These are phyloP conservation scores for Phytophthora capsici DNA, from an alignment of 352 stramenopile species.

Conservation along the genomic window DNA sequence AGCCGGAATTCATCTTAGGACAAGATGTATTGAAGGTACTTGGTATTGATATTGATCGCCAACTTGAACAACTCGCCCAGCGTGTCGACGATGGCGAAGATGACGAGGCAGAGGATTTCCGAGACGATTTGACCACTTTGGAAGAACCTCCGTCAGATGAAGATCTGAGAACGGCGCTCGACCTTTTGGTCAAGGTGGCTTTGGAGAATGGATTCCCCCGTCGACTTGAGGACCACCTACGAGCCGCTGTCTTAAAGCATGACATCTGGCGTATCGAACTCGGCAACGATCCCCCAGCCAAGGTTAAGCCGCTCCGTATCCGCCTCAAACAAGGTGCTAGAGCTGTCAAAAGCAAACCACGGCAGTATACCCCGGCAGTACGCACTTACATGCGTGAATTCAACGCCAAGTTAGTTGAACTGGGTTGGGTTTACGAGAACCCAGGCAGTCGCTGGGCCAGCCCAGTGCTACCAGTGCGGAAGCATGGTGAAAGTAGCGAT, in stretches of 20 bases:
- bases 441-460: not conserved
- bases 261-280: not conserved
- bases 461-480: not conserved
- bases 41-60: not conserved
- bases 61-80: not conserved
- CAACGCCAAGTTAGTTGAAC: slow-evolving; percentile 6
- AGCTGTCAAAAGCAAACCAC: slow-evolving; percentile 1
- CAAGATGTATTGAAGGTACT: not conserved
- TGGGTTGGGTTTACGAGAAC: slow-evolving; percentile 6
- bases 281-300: no score
- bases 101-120: no score
- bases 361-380: slow-evolving; percentile 3
- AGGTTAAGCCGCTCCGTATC: not conserved
- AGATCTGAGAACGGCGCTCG: not conserved
- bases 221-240: not conserved
- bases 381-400: slow-evolving; percentile 2
- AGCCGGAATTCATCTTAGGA: not conserved
- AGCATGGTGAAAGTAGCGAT: not conserved
- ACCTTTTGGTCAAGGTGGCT: not conserved
- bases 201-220: not conserved
- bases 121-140: no score
- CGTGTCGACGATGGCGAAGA: not conserved
- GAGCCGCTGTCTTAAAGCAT: not conserved
- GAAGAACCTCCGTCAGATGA: not conserved
- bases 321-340: not conserved